Conservation (phyloP, 108 stramenopile genomes). For the Discostella pseudostelligera region DNA sequence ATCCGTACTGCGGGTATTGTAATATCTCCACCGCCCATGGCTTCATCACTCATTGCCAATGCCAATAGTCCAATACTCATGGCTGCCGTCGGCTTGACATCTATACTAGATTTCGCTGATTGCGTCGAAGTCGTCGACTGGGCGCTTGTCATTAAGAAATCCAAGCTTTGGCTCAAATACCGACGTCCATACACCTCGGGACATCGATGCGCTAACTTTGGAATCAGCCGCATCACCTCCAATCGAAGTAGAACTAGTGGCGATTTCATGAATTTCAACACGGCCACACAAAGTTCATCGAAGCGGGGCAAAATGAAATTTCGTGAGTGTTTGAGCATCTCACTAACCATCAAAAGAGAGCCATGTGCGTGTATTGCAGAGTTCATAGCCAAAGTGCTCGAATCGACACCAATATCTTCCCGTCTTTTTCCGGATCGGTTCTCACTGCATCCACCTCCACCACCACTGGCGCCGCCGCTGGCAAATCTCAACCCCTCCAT, state of each 20-base stretch:
- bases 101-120: constrained; percentile 51
- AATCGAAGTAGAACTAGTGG: constrained; percentile 72
- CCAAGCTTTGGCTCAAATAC: constrained; percentile 73
- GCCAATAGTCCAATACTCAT: constrained; percentile 87
- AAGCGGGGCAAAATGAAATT: constrained; percentile 95
- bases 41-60: constrained; percentile 75
- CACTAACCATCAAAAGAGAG: constrained; percentile 81
- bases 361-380: constrained; percentile 73
- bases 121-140: constrained; percentile 19
- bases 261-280: constrained; percentile 74
- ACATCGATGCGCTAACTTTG: constrained; percentile 80
- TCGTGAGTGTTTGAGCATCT: constrained; percentile 81
- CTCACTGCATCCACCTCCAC: not conserved
- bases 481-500: constrained; percentile 64
- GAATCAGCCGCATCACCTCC: constrained; percentile 87
- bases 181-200: constrained; percentile 84
- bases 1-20: constrained; percentile 59
- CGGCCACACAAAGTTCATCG: constrained; percentile 84
- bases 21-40: constrained; percentile 60
- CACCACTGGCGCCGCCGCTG: not conserved
- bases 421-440: too few relatives aligned
- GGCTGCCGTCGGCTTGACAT: constrained; percentile 81
- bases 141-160: constrained; percentile 74
- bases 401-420: too few relatives aligned
- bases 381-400: too few relatives aligned